Conservation (phyloP, 2,329 filamentous ascomycete species). For the Pseudogymnoascus pannorum region DNA sequence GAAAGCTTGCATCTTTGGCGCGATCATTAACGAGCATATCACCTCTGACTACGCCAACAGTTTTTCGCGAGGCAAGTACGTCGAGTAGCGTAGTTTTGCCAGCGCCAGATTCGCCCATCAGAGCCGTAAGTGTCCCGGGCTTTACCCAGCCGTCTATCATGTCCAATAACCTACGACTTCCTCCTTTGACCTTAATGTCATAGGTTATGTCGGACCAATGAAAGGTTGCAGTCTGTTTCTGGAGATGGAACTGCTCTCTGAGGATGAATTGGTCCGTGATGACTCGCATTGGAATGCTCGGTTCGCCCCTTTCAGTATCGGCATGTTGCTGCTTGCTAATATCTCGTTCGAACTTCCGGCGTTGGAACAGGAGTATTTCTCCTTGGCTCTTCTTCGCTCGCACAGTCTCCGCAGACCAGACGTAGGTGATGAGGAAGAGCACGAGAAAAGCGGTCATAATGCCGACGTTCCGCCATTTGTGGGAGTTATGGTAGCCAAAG, state of each 20-base stretch:
- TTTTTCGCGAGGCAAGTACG: conserved; percentile 74
- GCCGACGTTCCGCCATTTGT: conserved; percentile 55
- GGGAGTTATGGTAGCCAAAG: conserved; percentile 42
- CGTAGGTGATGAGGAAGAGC: conserved; percentile 48
- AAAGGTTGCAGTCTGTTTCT: conserved; percentile 66
- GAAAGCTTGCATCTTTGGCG: conserved; percentile 72
- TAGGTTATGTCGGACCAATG: conserved; percentile 68
- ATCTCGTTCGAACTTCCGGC: conserved; percentile 26
- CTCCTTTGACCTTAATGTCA: conserved; percentile 53
- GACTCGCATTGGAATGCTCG: conserved; percentile 19
- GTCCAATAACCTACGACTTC: conserved; percentile 64
- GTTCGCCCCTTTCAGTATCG: conserved; percentile 12
- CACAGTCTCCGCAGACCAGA: conserved; percentile 57
- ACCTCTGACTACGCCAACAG: conserved; percentile 80
- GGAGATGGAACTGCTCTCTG: conserved; percentile 59
- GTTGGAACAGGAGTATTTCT: conserved; percentile 67
- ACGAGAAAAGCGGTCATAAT: conserved; percentile 58
- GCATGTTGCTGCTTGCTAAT: conserved; percentile 13
- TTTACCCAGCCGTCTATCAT: conserved; percentile 77
- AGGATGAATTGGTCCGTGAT: conserved; percentile 42
- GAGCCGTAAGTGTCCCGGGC: conserved; percentile 59
- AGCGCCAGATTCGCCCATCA: conserved; percentile 58
- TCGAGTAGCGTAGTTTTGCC: conserved; percentile 86
- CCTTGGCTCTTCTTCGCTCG: conserved; percentile 65
- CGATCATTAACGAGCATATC: conserved; percentile 64